Percentiles rank a stretch among this genome's conserved stretches.
phyloP scores from a whole-genome alignment of 176 grass and related monocot genomes.

The Puya raimondii region DNA sequence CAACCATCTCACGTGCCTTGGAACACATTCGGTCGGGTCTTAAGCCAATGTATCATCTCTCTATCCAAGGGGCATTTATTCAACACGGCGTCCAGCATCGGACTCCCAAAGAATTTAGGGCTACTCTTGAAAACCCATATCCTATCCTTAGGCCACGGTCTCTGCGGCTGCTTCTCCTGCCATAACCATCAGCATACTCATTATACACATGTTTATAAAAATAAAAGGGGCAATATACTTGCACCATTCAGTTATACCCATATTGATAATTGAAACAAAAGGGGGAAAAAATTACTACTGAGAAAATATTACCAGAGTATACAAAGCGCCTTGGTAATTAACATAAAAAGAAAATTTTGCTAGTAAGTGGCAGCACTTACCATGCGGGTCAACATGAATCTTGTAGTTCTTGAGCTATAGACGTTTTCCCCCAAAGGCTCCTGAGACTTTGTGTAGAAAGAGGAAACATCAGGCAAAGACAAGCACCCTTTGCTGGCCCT shows the following conservation, averaged over 20 bases:
- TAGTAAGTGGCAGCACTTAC: conserved; percentile 32
- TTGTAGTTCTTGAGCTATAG: conserved; percentile 73
- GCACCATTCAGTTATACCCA: background rate
- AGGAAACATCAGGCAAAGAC: conserved; percentile 68
- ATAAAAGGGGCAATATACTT: background rate
- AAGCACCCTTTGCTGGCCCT: conserved; percentile 92
- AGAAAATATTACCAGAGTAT: background rate
- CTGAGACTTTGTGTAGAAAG: conserved; percentile 72
- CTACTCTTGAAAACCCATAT: conserved; percentile 90
- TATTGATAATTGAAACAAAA: no score
- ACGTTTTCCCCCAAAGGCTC: conserved; percentile 63
- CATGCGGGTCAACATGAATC: conserved; percentile 98
- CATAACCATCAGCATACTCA: conserved; percentile 22
- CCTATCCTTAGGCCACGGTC: conserved; percentile 91
- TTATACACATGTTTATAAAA: background rate
- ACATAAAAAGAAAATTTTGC: background rate
- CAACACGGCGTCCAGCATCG: conserved; percentile 84
- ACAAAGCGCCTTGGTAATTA: background rate
- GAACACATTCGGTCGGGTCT: conserved; percentile 75
- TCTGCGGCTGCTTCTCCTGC: conserved; percentile 94
- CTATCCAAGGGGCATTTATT: conserved; percentile 84
- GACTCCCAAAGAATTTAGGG: conserved; percentile 93
- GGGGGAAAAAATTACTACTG: background rate
- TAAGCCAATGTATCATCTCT: conserved; percentile 97
- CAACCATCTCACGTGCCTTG: conserved; percentile 40